Evolutionary conservation across 352 stramenopile species (phyloP).

Genomic region (Phytophthora cajani): DNA sequence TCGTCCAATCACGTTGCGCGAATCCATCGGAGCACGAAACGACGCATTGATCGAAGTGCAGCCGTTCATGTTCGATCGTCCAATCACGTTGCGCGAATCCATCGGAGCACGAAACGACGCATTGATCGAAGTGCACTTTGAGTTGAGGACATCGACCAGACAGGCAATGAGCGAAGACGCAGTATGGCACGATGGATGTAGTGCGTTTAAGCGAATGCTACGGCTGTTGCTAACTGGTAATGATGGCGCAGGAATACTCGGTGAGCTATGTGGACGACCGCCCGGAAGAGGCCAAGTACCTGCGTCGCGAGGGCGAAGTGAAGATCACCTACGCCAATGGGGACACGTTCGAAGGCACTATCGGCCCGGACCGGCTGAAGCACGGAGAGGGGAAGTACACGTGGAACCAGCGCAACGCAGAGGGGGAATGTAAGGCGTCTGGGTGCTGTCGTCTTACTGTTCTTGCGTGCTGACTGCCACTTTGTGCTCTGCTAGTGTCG

Average conservation of each 20-base stretch:
- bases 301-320: slow-evolving; percentile 83
- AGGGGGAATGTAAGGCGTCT: slow-evolving; percentile 62
- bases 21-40: slow-evolving; percentile 17
- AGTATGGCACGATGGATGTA: slow-evolving; percentile 22
- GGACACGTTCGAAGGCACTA: slow-evolving; percentile 90
- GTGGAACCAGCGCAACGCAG: slow-evolving; percentile 75
- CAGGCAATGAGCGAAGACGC: slow-evolving; percentile 55
- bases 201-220: neutral
- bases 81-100: neutral
- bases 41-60: slow-evolving; percentile 9
- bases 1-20: neutral
- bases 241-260: slow-evolving; percentile 59
- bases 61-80: no score
- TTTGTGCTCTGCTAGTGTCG: slow-evolving; percentile 48
- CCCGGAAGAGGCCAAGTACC: slow-evolving; percentile 85
- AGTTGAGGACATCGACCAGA: neutral
- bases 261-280: slow-evolving; percentile 90
- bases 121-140: neutral
- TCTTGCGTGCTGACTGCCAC: neutral
- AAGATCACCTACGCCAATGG: slow-evolving; percentile 92
- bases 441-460: neutral
- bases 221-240: neutral
- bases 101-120: slow-evolving; percentile 24
- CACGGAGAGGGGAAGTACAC: slow-evolving; percentile 90
- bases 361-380: slow-evolving; percentile 82